phyloP scores from a whole-genome alignment of 495 filamentous ascomycete genomes.

The Mycothermus thermophilus region DNA sequence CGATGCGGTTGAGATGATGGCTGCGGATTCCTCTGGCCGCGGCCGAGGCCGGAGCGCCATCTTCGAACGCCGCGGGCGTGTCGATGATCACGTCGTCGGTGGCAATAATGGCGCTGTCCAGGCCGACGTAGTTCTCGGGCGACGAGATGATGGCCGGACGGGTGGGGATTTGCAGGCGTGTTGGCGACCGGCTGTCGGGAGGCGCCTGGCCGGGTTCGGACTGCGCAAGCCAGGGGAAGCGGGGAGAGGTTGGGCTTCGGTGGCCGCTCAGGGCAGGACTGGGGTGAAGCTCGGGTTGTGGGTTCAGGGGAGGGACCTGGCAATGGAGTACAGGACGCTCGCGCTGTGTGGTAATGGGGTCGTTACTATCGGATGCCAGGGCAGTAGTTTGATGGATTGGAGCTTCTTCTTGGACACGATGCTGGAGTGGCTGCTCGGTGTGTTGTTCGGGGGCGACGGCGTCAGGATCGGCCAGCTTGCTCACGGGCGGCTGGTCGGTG shows the following conservation, averaged over 20 bases:
- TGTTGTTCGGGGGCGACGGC: background rate
- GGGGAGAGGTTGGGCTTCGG: slow-evolving; percentile 1
- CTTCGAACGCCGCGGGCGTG: slow-evolving; percentile 2
- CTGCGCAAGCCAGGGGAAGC: slow-evolving; percentile 7
- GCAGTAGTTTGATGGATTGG: no score
- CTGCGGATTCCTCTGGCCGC: no score
- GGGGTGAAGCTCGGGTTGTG: background rate
- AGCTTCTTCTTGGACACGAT: no score
- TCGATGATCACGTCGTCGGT: slow-evolving; percentile 11
- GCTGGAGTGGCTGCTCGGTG: no score
- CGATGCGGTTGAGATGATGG: no score
- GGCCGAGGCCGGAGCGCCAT: background rate
- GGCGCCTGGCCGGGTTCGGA: background rate
- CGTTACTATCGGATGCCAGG: no score
- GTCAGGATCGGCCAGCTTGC: slow-evolving; percentile 14
- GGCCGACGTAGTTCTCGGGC: slow-evolving; percentile 2
- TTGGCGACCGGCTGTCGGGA: slow-evolving; percentile 6
- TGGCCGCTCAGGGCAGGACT: no score
- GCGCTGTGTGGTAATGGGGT: no score
- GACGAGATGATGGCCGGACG: slow-evolving; percentile 1
- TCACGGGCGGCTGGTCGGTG: slow-evolving; percentile 23
- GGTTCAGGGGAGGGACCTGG: no score
- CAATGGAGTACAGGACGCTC: no score
- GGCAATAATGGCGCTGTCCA: slow-evolving; percentile 13
- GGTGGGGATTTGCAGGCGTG: slow-evolving; percentile 8